Percentiles rank a stretch among this genome's conserved stretches.
Evolutionary conservation across 176 grass and related monocot species (phyloP).

Genomic region (Oryza meyeriana): DNA sequence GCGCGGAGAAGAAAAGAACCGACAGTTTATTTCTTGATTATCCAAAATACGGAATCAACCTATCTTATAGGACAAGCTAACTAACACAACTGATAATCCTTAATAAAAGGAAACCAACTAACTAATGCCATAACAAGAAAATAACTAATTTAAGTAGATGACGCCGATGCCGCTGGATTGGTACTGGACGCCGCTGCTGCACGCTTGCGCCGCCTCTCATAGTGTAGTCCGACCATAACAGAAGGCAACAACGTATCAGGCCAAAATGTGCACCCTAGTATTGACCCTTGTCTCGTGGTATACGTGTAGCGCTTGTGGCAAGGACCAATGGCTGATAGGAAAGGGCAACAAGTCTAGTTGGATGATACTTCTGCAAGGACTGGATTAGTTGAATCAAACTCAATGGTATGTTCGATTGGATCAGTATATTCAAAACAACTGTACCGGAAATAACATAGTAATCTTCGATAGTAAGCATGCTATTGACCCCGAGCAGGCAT

Average conservation of each 20-base stretch:
- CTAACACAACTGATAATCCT: no score
- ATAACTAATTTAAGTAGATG: no score
- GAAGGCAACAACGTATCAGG: slow-evolving; percentile 51
- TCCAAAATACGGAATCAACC: no score
- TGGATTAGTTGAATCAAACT: not conserved
- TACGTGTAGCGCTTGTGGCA: slow-evolving; percentile 31
- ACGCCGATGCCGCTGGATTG: no score
- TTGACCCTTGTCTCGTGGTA: slow-evolving; percentile 60
- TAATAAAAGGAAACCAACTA: no score
- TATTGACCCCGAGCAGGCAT: slow-evolving; percentile 50
- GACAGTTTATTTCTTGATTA: no score
- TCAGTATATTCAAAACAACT: not conserved
- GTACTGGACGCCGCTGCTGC: no score
- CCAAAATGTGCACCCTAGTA: slow-evolving; percentile 45
- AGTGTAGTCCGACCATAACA: no score
- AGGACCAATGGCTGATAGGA: slow-evolving; percentile 62
- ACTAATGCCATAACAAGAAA: no score
- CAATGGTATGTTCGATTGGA: not conserved
- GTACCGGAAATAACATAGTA: slow-evolving; percentile 61
- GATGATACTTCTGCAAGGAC: slow-evolving; percentile 29
- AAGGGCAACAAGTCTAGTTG: slow-evolving; percentile 53
- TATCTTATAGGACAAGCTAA: no score
- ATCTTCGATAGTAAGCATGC: slow-evolving; percentile 64
- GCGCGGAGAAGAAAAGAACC: no score
- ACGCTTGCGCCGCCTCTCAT: no score